Conservation (phyloP, 352 stramenopile species). For the Globisporangium sylvaticum region DNA sequence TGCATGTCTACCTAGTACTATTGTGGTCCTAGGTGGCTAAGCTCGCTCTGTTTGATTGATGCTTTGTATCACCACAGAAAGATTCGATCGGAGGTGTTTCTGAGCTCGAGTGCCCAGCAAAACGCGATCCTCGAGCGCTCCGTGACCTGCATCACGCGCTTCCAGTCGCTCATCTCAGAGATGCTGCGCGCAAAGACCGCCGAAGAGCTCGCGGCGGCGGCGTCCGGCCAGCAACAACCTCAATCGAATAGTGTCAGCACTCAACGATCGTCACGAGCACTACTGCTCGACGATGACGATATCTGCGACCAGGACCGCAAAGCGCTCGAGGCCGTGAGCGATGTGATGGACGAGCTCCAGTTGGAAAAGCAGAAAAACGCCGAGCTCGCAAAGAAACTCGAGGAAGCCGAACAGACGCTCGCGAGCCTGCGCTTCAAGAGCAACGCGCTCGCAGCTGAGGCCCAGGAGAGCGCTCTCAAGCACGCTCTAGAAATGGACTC, state of each 20-base stretch:
- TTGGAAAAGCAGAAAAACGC: slow-evolving; percentile 25
- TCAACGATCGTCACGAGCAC: not conserved
- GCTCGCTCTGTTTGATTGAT: not conserved
- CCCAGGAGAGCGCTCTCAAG: slow-evolving; percentile 25
- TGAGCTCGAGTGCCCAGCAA: slow-evolving; percentile 53
- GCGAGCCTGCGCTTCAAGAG: slow-evolving; percentile 51
- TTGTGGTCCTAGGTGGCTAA: not conserved
- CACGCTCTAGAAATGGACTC: slow-evolving; percentile 35
- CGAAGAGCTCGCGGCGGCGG: not conserved
- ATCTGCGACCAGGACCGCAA: slow-evolving; percentile 65
- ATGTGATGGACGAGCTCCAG: slow-evolving; percentile 53
- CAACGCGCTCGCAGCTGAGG: slow-evolving; percentile 45
- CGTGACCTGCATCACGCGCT: slow-evolving; percentile 48
- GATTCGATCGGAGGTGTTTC: slow-evolving; percentile 42
- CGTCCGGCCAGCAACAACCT: not conserved
- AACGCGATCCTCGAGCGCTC: slow-evolving; percentile 61
- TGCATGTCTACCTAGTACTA: not conserved
- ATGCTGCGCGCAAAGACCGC: not conserved
- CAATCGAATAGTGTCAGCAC: not conserved
- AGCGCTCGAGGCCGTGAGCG: slow-evolving; percentile 44
- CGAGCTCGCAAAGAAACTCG: slow-evolving; percentile 32
- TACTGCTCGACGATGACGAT: slow-evolving; percentile 31
- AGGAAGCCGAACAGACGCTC: slow-evolving; percentile 43
- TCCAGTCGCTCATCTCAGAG: slow-evolving; percentile 44
- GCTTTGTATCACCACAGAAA: slow-evolving; percentile 25